Evolutionary conservation across 305 asterid species (phyloP), one percentile per base, ranked within the genome.

Genomic region (Fraxinus dipetala): DNA sequence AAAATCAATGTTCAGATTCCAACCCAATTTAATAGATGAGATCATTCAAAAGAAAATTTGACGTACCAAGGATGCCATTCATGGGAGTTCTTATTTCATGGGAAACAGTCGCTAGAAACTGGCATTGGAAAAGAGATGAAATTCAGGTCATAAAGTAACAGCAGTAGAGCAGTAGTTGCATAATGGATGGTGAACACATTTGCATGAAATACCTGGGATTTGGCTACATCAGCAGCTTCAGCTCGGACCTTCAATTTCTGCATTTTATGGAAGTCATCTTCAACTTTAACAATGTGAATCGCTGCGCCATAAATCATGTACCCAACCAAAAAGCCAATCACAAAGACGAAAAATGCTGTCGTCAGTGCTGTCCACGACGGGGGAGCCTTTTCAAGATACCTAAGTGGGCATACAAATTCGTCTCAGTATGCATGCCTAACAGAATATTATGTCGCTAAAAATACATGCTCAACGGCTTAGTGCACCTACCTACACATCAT

Each of bases 21-120:
- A 9, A 34, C 35, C 67, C 13, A 73, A 78, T 32, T 43, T 24
- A 38, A 79, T 18, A 69, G 65, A 70, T n/a, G 45, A 31, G 40
- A 82, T 73, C 18, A 74, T 73, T 76, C 10, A 38, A 31, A 48
- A 65, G 24, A 56, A 45, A 43, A 26, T 73, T 16, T 38, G 9
- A 61, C 85, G 26, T 93, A 95, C 99, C 99, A 73, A 95, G 88
- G 80, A 95, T 87, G 48, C 99, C 99, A 51, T 95, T 94, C 99
- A 95, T 94, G 22, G 99, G 98, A 84, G 99, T 95, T 89, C 99
- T 86, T 81, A 95, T 95, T 89, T 95, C 99, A 81, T 95, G 99
- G 40, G 99, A 95, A 88, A 95, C 98, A 30, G 98, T 95, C 56
- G 99, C 99, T 79, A 95, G 83, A 89, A 95, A 95, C 98, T 93